Conservation (phyloP, 805 yeast species). For the Candida namnaoensis region DNA sequence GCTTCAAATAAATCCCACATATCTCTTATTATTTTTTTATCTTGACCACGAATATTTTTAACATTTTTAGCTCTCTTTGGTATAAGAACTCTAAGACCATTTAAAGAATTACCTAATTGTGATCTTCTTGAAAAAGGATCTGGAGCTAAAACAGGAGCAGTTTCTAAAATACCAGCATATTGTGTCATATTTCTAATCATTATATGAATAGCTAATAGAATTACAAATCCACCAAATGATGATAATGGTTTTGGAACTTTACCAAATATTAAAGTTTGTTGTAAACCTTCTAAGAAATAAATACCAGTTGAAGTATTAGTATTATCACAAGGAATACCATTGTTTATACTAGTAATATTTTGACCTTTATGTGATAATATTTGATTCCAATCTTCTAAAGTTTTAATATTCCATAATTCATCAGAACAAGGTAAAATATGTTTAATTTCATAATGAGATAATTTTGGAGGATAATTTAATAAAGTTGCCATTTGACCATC, state of each 20-base stretch:
- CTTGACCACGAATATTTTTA: not conserved
- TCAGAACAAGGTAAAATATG: conserved; percentile 1
- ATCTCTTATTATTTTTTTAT: not conserved
- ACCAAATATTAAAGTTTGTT: not conserved
- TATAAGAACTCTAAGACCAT: not conserved
- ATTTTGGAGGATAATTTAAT: conserved; percentile 1
- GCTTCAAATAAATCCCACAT: conserved; percentile 1
- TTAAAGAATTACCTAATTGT: conserved; percentile 1
- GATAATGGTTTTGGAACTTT: not conserved
- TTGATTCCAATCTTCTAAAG: not conserved
- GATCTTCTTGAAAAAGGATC: conserved; percentile 2
- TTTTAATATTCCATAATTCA: not conserved
- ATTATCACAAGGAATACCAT: too few species aligned
- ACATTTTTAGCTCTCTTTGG: not conserved
- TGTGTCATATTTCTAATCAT: conserved; percentile 1
- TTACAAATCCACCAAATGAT: not conserved
- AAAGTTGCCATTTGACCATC: not conserved
- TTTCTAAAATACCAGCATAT: not conserved
- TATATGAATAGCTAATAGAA: not conserved
- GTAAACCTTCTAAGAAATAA: not conserved
- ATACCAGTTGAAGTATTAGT: too few species aligned
- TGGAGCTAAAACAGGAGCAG: not conserved
- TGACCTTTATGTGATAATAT: too few species aligned
- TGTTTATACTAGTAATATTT: too few species aligned
- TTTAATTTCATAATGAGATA: conserved; percentile 1